A percentile compares a stretch with the other conserved stretches of the same genome.
Conservation (phyloP, 768 basidiomycete genomes). For the Russula sp. region DNA sequence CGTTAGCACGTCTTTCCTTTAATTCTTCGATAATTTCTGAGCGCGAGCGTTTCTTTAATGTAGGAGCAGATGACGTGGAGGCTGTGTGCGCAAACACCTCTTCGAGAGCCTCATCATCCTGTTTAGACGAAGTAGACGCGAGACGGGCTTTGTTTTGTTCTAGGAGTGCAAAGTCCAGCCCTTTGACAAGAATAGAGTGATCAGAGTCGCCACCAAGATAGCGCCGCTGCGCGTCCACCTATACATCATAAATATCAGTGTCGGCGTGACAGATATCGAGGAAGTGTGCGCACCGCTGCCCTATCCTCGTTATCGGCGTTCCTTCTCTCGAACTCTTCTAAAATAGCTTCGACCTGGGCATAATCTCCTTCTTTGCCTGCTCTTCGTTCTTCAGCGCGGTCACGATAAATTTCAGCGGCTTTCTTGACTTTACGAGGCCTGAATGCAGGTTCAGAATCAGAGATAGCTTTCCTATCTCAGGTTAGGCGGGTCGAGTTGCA, state of each 20-base stretch:
- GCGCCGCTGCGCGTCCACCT: slow-evolving; percentile 68
- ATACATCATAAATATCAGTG: neutral
- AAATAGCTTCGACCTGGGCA: slow-evolving; percentile 69
- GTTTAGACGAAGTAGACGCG: slow-evolving; percentile 36
- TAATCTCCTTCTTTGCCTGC: slow-evolving; percentile 63
- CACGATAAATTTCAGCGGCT: slow-evolving; percentile 50
- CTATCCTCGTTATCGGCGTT: slow-evolving; percentile 52
- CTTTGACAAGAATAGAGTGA: slow-evolving; percentile 84
- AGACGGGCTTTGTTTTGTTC: slow-evolving; percentile 74
- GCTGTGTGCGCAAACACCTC: slow-evolving; percentile 52
- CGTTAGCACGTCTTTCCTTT: slow-evolving; percentile 47
- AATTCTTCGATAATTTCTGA: slow-evolving; percentile 68
- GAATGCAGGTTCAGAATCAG: slow-evolving; percentile 56
- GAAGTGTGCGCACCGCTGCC: slow-evolving; percentile 41
- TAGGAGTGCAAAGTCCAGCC: slow-evolving; percentile 79
- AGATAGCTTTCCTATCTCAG: slow-evolving; percentile 38
- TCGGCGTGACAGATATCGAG: neutral
- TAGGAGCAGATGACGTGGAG: slow-evolving; percentile 22
- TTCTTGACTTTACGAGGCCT: slow-evolving; percentile 73
- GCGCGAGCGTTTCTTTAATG: slow-evolving; percentile 65
- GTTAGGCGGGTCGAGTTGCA: neutral
- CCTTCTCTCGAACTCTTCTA: slow-evolving; percentile 73
- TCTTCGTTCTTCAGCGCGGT: slow-evolving; percentile 70
- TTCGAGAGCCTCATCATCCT: slow-evolving; percentile 79
- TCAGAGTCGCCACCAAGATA: slow-evolving; percentile 82